Conservation (phyloP, 2,329 filamentous ascomycete species). For the Leptographium wingfieldii region DNA sequence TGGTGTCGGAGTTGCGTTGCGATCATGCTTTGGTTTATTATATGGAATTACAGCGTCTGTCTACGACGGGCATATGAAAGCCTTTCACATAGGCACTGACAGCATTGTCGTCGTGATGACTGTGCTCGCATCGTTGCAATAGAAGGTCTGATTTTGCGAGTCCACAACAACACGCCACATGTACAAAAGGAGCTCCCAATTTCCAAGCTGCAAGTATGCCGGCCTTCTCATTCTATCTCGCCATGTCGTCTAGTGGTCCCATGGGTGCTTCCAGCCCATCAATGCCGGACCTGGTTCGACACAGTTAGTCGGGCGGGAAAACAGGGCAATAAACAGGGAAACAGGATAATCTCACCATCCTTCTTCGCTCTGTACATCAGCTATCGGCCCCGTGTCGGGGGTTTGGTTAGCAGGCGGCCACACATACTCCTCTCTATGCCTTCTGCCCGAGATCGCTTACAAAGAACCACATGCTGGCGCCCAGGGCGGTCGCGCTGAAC, state of each 20-base stretch:
- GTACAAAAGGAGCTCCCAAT: neutral
- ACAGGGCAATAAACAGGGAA: neutral
- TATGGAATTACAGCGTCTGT: no score
- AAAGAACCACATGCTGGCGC: constrained; percentile 99
- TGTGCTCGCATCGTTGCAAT: neutral
- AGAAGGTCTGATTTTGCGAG: neutral
- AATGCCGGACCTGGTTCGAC: constrained; percentile 50
- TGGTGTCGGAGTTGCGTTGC: no score
- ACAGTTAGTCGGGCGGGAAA: constrained; percentile 5
- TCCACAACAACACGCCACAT: no score
- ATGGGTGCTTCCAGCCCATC: constrained; percentile 90
- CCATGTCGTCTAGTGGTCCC: constrained; percentile 60
- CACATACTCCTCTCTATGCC: neutral
- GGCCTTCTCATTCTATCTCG: neutral
- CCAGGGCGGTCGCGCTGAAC: constrained; percentile 73
- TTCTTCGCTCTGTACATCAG: constrained; percentile 94
- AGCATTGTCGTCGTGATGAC: no score
- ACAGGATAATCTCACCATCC: constrained; percentile 48
- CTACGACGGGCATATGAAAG: no score
- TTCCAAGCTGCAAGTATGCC: neutral
- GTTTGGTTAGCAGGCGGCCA: constrained; percentile 4
- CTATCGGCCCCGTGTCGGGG: constrained; percentile 29
- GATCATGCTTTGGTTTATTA: no score
- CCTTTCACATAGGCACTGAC: no score
- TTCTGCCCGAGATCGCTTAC: constrained; percentile 33